These are phyloP conservation scores for Lasiodiplodia citricola DNA, from an alignment of 2,329 filamentous ascomycete genomes.

Conservation along the genomic window DNA sequence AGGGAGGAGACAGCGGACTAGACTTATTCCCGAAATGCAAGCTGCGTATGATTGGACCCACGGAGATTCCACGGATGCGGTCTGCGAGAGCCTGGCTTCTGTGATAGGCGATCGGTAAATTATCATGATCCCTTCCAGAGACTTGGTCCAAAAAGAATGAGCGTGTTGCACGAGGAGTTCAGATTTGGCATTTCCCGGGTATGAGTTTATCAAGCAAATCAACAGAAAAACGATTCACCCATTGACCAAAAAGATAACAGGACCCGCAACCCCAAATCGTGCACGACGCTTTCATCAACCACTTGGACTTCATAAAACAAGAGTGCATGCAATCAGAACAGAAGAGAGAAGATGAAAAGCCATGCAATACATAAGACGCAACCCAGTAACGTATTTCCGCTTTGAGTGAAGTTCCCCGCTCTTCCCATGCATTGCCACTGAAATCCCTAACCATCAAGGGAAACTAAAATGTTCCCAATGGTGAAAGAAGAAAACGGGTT, in stretches of 20 bases:
- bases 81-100: background rate
- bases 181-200: conserved; percentile 14
- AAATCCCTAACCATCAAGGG: conserved; percentile 4
- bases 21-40: background rate
- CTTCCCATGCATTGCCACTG: conserved; percentile 13
- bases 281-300: background rate
- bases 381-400: conserved; percentile 8
- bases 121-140: background rate
- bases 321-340: conserved; percentile 16
- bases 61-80: background rate
- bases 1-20: background rate
- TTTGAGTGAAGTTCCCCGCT: conserved; percentile 10
- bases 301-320: conserved; percentile 9
- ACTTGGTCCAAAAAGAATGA: background rate
- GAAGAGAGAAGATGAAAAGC: background rate
- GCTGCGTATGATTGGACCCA: background rate
- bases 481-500: conserved; percentile 7
- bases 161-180: background rate
- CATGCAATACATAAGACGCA: conserved; percentile 23
- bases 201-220: conserved; percentile 18
- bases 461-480: background rate
- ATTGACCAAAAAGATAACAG: background rate
- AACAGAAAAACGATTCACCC: background rate
- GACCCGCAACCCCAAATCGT: conserved; percentile 2
- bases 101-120: background rate